phyloP scores from a whole-genome alignment of 495 filamentous ascomycete genomes.

The Talaromyces nanjingensis region DNA sequence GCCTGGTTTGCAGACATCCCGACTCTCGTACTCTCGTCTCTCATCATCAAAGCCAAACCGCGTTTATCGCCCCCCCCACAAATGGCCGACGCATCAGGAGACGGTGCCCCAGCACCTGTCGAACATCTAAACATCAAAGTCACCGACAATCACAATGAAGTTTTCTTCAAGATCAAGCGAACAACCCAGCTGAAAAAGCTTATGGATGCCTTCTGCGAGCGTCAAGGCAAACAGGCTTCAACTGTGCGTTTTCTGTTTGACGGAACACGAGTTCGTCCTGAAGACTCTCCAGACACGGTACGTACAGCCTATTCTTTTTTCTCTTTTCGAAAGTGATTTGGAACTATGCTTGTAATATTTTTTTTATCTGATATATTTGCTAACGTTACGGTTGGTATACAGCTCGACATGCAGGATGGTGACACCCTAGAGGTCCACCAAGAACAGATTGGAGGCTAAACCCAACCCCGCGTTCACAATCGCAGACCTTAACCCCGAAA shows the following conservation, averaged over 20 bases:
- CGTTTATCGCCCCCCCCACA: neutral
- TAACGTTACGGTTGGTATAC: slow-evolving; percentile 10
- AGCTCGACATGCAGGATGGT: slow-evolving; percentile 97
- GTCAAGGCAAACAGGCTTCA: slow-evolving; percentile 79
- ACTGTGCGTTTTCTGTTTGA: slow-evolving; percentile 95
- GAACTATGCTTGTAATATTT: neutral
- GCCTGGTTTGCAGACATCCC: neutral
- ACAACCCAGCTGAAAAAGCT: slow-evolving; percentile 93
- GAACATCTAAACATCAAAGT: slow-evolving; percentile 99
- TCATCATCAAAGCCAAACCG: neutral
- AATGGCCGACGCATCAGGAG: slow-evolving; percentile 45
- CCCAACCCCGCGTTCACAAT: too few relatives aligned
- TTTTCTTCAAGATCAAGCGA: slow-evolving; percentile 99
- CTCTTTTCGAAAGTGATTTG: neutral
- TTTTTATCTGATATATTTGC: slow-evolving; percentile 9
- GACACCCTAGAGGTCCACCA: slow-evolving; percentile 98
- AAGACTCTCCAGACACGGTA: slow-evolving; percentile 88
- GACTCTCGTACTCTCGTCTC: neutral
- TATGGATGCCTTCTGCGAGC: slow-evolving; percentile 98
- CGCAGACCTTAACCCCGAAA: neutral
- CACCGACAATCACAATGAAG: slow-evolving; percentile 99
- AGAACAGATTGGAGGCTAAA: slow-evolving; percentile 82
- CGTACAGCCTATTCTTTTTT: slow-evolving; percentile 28
- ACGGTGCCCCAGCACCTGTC: slow-evolving; percentile 44
- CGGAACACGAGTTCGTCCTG: slow-evolving; percentile 78